Conservation (phyloP, 768 basidiomycete species). For the Obba rivulosa region DNA sequence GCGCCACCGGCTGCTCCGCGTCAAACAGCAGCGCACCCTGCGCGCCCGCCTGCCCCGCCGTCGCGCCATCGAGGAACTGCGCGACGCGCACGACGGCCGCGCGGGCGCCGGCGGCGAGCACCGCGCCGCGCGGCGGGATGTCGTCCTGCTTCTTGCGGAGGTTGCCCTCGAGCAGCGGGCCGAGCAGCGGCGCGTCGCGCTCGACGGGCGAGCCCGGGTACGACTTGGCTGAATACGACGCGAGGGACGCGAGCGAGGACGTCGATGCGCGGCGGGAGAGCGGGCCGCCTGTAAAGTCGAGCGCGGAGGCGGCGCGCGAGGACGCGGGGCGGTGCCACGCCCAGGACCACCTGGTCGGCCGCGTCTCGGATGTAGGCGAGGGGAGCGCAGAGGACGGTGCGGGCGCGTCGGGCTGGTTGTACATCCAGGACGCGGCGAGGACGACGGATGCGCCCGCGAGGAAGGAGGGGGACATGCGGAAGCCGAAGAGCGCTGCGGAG, state of each 20-base stretch:
- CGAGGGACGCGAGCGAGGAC: conserved; percentile 22
- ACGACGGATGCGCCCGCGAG: conserved; percentile 80
- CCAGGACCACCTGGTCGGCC: conserved; percentile 17
- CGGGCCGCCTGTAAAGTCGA: conserved; percentile 19
- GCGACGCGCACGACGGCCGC: conserved; percentile 12
- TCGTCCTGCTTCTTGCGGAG: conserved; percentile 17
- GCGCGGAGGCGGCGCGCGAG: conserved; percentile 17
- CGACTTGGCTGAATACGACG: conserved; percentile 13
- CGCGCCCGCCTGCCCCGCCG: conserved; percentile 8
- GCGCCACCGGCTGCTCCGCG: conserved; percentile 5
- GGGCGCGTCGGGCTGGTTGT: conserved; percentile 59
- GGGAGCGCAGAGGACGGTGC: conserved; percentile 1
- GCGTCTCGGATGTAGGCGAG: conserved; percentile 5
- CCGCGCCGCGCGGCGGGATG: conserved; percentile 13
- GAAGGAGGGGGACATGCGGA: conserved; percentile 82
- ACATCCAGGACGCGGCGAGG: conserved; percentile 85
- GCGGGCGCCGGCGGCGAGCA: conserved; percentile 15
- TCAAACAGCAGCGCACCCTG: conserved; percentile 1
- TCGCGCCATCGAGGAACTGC: conserved; percentile 7
- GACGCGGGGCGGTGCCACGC: conserved; percentile 13
- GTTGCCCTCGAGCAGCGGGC: conserved; percentile 19
- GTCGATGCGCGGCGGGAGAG: conserved; percentile 24
- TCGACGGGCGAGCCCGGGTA: conserved; percentile 21
- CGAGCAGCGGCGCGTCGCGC: conserved; percentile 18
- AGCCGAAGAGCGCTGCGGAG: conserved; percentile 85